A percentile compares a stretch with the other conserved stretches of the same genome.
phyloP scores from a whole-genome alignment of 805 yeast genomes.

The Clavispora carvajalis region DNA sequence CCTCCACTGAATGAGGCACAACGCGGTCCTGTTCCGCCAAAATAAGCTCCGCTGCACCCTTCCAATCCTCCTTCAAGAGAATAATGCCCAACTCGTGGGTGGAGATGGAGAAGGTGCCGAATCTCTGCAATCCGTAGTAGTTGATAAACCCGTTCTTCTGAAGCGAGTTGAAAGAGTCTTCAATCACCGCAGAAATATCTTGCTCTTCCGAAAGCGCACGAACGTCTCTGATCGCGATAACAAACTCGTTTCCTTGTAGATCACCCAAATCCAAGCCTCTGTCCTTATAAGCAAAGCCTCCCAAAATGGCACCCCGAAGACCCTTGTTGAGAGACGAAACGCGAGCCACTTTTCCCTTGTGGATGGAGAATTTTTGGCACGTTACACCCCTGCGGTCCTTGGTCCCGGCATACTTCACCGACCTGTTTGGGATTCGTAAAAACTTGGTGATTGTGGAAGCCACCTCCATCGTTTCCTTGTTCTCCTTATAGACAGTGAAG shows the following conservation, averaged over 20 bases:
- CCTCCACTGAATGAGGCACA: constrained; percentile 75
- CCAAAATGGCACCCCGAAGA: constrained; percentile 71
- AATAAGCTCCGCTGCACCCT: constrained; percentile 70
- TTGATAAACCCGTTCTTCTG: constrained; percentile 76
- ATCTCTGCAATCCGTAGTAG: constrained; percentile 97
- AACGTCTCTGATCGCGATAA: constrained; percentile 78
- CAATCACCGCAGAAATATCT: constrained; percentile 42
- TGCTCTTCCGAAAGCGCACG: constrained; percentile 27
- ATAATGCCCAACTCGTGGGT: constrained; percentile 81
- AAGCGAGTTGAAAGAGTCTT: constrained; percentile 52
- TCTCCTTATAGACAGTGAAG: constrained; percentile 83
- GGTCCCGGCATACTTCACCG: constrained; percentile 85
- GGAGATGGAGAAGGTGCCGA: constrained; percentile 91
- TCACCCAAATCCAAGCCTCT: constrained; percentile 71
- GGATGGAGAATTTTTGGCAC: constrained; percentile 71
- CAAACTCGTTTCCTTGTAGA: constrained; percentile 81
- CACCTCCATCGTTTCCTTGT: constrained; percentile 96
- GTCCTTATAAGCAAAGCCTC: constrained; percentile 69
- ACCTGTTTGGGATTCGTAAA: constrained; percentile 66
- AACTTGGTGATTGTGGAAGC: constrained; percentile 69
- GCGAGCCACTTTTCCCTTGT: constrained; percentile 66
- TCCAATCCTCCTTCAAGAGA: constrained; percentile 70
- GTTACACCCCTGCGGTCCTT: constrained; percentile 96
- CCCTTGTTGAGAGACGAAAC: constrained; percentile 71
- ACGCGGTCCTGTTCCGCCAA: constrained; percentile 83